These are phyloP conservation scores for Aegilops umbellulata DNA, from an alignment of 176 grass and related monocot genomes.

Conservation along the genomic window DNA sequence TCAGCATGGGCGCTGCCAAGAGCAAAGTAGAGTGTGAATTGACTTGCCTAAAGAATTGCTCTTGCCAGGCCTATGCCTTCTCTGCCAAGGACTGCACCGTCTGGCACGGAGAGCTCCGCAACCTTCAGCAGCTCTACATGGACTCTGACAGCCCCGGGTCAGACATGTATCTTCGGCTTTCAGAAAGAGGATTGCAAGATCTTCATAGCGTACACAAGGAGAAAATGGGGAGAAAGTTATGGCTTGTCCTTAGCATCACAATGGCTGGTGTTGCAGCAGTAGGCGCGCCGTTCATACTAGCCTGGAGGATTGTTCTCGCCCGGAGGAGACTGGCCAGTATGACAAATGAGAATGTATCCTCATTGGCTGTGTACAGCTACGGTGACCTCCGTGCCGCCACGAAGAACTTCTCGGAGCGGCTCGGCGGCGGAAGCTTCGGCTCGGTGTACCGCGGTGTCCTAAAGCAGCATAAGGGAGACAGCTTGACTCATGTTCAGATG, in stretches of 20 bases:
- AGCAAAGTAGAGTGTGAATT: background rate
- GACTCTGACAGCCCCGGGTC: background rate
- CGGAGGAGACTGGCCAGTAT: background rate
- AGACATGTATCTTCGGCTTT: conserved; percentile 7
- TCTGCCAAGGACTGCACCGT: background rate
- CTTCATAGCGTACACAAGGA: background rate
- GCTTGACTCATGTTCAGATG: background rate
- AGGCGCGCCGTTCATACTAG: background rate
- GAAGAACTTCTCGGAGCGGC: conserved; percentile 15
- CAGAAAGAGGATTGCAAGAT: background rate
- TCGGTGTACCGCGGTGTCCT: conserved; percentile 20
- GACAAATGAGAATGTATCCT: background rate
- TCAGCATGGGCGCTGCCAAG: background rate
- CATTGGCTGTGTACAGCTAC: conserved; percentile 8
- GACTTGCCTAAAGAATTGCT: conserved; percentile 4
- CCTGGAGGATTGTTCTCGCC: background rate
- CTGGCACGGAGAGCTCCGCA: conserved; percentile 23
- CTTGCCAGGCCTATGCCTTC: conserved; percentile 32
- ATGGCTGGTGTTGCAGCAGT: background rate
- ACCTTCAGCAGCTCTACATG: background rate
- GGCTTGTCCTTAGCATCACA: background rate
- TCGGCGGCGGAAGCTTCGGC: background rate
- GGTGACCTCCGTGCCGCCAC: conserved; percentile 27
- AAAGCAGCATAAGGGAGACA: background rate
- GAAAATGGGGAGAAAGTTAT: background rate